Conservation (phyloP, 371 early-diverging fungal genomes). For the Mortierella sp. region DNA sequence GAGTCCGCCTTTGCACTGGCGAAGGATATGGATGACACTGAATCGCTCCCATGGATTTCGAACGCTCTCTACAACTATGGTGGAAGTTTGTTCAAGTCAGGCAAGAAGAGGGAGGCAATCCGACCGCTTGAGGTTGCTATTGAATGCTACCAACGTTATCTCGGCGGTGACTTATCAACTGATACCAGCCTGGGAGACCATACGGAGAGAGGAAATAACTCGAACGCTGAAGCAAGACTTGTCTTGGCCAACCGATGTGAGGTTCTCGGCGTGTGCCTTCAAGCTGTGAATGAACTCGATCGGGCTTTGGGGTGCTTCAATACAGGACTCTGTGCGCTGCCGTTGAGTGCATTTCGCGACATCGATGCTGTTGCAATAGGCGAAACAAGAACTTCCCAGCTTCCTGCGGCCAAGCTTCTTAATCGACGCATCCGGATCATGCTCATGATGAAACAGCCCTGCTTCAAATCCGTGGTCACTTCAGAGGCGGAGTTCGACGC, state of each 20-base stretch:
- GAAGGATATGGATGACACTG: conserved; percentile 30
- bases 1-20: conserved; percentile 38
- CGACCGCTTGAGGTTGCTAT: conserved; percentile 24
- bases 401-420: conserved; percentile 36
- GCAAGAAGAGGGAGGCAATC: conserved; percentile 24
- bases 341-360: conserved; percentile 19
- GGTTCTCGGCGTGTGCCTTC: conserved; percentile 35
- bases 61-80: conserved; percentile 49
- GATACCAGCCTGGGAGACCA: conserved; percentile 2
- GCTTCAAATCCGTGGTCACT: conserved; percentile 17
- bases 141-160: conserved; percentile 17
- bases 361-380: conserved; percentile 10
- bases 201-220: background rate
- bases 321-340: conserved; percentile 28
- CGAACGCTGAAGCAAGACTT: conserved; percentile 14
- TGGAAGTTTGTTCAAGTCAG: conserved; percentile 26
- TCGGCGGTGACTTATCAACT: conserved; percentile 10
- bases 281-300: conserved; percentile 18
- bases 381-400: conserved; percentile 12
- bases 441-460: conserved; percentile 20
- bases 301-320: conserved; percentile 30
- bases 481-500: conserved; percentile 18
- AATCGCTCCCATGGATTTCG: conserved; percentile 51
- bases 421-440: conserved; percentile 27
- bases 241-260: conserved; percentile 45